A percentile compares a stretch with the other conserved stretches of the same genome.
phyloP scores from a whole-genome alignment of 441 rosid species.

The Bocquillonia castaneifolia region DNA sequence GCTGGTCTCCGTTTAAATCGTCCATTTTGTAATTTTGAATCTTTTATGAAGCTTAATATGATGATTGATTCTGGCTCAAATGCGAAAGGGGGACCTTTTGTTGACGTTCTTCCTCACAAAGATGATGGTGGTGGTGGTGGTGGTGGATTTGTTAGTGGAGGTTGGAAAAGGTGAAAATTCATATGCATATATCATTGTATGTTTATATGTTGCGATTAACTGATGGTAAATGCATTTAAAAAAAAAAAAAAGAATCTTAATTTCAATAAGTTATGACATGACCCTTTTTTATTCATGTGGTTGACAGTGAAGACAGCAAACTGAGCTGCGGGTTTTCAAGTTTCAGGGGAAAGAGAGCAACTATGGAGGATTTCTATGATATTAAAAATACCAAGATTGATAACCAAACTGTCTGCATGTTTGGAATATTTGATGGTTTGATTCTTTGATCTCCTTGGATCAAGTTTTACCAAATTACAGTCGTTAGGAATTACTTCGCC shows the following conservation, averaged over 20 bases:
- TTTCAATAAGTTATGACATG: neutral
- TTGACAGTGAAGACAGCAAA: constrained; percentile 77
- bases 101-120: constrained; percentile 45
- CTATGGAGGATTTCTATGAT: constrained; percentile 94
- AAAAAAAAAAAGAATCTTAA: too few species aligned
- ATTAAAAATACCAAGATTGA: constrained; percentile 63
- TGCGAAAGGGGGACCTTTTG: constrained; percentile 38
- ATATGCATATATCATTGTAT: too few species aligned
- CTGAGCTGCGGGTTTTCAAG: constrained; percentile 94
- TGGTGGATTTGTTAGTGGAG: constrained; percentile 70
- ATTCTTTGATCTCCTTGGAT: constrained; percentile 16
- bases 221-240: too few species aligned
- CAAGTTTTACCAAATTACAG: neutral
- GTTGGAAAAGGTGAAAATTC: constrained; percentile 72
- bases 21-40: constrained; percentile 27
- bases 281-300: constrained; percentile 16
- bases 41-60: constrained; percentile 41
- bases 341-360: constrained; percentile 92
- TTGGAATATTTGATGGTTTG: constrained; percentile 96
- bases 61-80: constrained; percentile 68
- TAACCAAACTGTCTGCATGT: constrained; percentile 77
- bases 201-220: too few species aligned
- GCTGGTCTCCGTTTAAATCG: constrained; percentile 30
- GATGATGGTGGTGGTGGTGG: constrained; percentile 70
- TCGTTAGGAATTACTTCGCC: neutral